Evolutionary conservation across 23 red algal species (phyloP).

Genomic region (Cyanidium caldarium): DNA sequence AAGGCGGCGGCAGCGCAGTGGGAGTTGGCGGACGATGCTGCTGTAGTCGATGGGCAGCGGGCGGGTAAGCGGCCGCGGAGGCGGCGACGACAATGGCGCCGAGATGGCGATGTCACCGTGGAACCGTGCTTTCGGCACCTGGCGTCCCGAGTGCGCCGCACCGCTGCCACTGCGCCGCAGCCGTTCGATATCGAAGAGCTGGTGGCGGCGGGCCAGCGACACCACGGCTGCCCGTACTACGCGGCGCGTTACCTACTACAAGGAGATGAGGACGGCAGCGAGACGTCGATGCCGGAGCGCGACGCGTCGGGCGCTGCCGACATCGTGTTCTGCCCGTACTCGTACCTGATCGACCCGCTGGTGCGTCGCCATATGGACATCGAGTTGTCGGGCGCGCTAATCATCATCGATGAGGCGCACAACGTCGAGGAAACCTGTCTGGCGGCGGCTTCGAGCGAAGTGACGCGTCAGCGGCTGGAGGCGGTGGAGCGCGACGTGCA

Average conservation of each 20-base stretch:
- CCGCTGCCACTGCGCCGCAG: not conserved
- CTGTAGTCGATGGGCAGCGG: too few species aligned
- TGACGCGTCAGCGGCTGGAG: not conserved
- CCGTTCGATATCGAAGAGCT: conserved; percentile 61
- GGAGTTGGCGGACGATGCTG: too few species aligned
- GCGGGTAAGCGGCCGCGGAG: too few species aligned
- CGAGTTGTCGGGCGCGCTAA: conserved; percentile 31
- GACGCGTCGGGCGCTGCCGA: conserved; percentile 10
- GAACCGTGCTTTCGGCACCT: not conserved
- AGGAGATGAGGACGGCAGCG: not conserved
- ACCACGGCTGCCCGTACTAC: conserved; percentile 53
- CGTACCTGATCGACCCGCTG: conserved; percentile 47
- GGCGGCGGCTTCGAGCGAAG: conserved; percentile 13
- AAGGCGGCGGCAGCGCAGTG: too few species aligned
- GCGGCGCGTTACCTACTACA: conserved; percentile 28
- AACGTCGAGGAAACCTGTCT: conserved; percentile 58
- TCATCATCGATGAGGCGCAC: conserved; percentile 74
- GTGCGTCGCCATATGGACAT: conserved; percentile 28
- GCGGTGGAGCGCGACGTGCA: too few species aligned
- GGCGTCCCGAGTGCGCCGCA: not conserved
- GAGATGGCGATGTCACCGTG: too few species aligned
- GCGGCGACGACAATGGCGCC: too few species aligned
- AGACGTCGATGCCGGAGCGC: not conserved
- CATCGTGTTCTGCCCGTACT: conserved; percentile 68
- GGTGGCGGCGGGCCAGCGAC: conserved; percentile 23